Base-by-base conservation (phyloP, 169 alveolate species). In the Theileria parva region DNA sequence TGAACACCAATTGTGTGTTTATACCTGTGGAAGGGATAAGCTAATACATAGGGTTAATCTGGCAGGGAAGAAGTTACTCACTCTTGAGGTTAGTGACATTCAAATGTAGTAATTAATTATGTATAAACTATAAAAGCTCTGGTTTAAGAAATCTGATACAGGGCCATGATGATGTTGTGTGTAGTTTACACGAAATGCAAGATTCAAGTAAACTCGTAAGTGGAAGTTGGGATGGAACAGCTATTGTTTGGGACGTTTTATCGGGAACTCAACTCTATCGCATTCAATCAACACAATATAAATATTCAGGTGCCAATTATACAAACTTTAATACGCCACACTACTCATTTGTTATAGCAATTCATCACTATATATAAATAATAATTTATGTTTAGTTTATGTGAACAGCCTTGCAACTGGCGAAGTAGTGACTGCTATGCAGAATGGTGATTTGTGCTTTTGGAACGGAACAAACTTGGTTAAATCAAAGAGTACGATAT, bases 151-250 rank as follows among this genome's bases (percentile, higher is more conserved):
- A 32, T 70, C 48, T 37, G 12, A 13, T 71, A 2, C 65, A 75
- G 86, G 89, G 89, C 11, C 89, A 83, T 32, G 76, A 53, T 28
- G 89, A 77, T 51, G 86, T 71, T 2, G 89, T 83, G 9, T 83
- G 89, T 59, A 83, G 89, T 39, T 50, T 83, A 0, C 77, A 75
- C 74, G 86, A 76, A 28, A 19, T 77, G 17, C 23, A 53, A 17
- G 67, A 44, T 17, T 59, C 75, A 17, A 27, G 19, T 23, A 37
- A 53, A 8, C 81, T 83, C 3, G 78, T 83, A 17, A 76, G 86
- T 30, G 89, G 89, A 53, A 83, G 89, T 61, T 83, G 89, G 89
- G 89, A 83, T 23, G 89, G 89, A 28, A 77, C 89, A 15, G 89
- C 89, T 12, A 77, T 83, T 34, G 77, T 83, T 34, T 83, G 89